Evolutionary conservation across 2,329 filamentous ascomycete genomes (phyloP), one percentile per base, ranked within the genome.

Genomic region (Nigrospora oryzae): DNA sequence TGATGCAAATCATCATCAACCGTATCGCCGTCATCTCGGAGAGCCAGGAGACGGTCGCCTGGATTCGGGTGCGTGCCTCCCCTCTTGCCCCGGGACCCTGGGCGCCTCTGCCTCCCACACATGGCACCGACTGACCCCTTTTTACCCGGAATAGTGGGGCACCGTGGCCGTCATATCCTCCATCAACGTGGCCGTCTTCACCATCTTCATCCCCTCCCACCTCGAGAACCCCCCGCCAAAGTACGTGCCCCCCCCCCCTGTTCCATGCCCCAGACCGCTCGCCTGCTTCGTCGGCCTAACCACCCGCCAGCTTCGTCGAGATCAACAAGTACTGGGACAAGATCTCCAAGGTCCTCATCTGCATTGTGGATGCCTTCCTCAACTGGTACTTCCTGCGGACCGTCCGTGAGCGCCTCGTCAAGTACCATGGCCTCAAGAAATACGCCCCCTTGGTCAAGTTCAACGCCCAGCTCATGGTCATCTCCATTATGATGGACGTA

Each of bases 1-100:
- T 77, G 2, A 66, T 76, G 59, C 73, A 77, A 50, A 77, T 78
- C 39, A 75, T 77, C 50, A 69, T 76, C 55, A 77, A 77, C 51
- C 67, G 74, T 43, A 70, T 76, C 17, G 63, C 67, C 0, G 64
- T 78, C 35, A 68, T 77, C 33, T 63, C 69, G 12, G 64, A 70
- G 13, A 59, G 67, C 37, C 60, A 58, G 19, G 56, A 52, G 0
- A 66, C 63, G 2, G 63, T 69, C 7, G 23, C 42, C 0, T 57
- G 52, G 13, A 50, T 78, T 28, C 23, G 23, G 23, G 23, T 28
- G 23, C 23, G 23, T 28, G 23, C 23, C 10, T 28, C 23, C 23
- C 23, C 10, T 28, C 23, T 10, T 28, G 19, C 23, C 23, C 23
- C 23, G 10, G 23, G 23, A 7, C 23, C 8, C 23, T 28, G 5